phyloP scores from a whole-genome alignment of 805 yeast species.

The Hanseniaspora guilliermondii region DNA sequence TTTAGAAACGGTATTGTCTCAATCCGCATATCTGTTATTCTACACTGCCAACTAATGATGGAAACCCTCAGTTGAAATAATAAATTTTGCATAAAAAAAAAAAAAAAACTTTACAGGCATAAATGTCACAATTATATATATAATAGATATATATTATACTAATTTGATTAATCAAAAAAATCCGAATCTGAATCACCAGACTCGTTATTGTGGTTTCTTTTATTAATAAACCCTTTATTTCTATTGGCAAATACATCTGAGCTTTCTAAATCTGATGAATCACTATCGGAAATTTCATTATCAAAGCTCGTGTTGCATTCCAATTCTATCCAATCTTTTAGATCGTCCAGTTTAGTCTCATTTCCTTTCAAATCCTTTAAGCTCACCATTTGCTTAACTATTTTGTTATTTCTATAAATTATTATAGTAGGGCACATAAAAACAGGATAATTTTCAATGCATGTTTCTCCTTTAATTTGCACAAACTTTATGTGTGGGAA shows the following conservation, averaged over 20 bases:
- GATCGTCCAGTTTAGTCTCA: conserved; percentile 52
- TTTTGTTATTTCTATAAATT: conserved; percentile 66
- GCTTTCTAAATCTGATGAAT: not conserved
- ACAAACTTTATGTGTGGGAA: conserved; percentile 79
- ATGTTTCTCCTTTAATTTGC: conserved; percentile 81
- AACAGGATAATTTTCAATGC: conserved; percentile 86
- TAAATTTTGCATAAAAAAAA: too few species aligned
- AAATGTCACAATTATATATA: too few species aligned
- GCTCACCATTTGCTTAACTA: conserved; percentile 70
- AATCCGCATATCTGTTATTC: conserved; percentile 71
- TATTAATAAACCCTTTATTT: conserved; percentile 2
- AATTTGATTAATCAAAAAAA: conserved; percentile 34
- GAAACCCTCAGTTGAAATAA: not conserved
- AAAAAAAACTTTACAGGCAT: too few species aligned
- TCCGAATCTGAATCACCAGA: conserved; percentile 30
- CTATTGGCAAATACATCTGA: conserved; percentile 8
- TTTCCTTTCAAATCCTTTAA: conserved; percentile 75
- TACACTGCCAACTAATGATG: conserved; percentile 33
- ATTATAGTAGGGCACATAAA: conserved; percentile 81
- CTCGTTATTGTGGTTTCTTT: conserved; percentile 20
- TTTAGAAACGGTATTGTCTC: conserved; percentile 49
- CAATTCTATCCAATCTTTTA: conserved; percentile 42
- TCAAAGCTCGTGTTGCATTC: conserved; percentile 7
- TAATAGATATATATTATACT: not conserved
- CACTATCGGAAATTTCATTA: not conserved